A percentile compares a stretch with the other conserved stretches of the same genome.
Conservation (phyloP, 306 rosid species). For the Corylus americana region DNA sequence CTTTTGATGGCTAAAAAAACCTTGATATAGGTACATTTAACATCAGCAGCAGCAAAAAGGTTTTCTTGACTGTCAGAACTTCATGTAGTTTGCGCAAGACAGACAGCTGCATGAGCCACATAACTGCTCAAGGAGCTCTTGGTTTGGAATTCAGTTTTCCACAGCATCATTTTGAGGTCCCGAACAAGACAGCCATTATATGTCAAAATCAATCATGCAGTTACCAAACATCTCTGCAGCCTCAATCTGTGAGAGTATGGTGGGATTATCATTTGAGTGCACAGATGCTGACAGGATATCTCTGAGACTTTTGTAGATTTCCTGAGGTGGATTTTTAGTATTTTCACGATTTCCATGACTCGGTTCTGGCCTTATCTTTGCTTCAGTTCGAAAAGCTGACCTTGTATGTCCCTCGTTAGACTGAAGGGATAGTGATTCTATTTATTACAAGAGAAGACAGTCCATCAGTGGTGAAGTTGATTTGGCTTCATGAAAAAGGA, state of each 20-base stretch:
- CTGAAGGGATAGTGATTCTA: constrained; percentile 33
- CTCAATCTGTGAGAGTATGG: constrained; percentile 44
- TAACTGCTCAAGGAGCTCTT: not conserved
- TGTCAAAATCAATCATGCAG: constrained; percentile 71
- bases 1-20: not conserved
- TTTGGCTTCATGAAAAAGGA: not conserved
- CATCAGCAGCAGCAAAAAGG: not conserved
- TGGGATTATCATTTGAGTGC: constrained; percentile 27
- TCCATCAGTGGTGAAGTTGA: constrained; percentile 8
- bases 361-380: constrained; percentile 30
- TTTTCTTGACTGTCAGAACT: not conserved
- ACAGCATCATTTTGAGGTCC: constrained; percentile 10
- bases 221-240: constrained; percentile 60
- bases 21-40: not conserved
- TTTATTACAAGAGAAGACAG: constrained; percentile 1
- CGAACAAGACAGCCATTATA: constrained; percentile 27
- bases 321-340: constrained; percentile 33
- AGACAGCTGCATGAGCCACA: not conserved
- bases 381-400: constrained; percentile 31
- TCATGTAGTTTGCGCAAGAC: not conserved
- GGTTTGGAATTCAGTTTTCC: not conserved
- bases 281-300: constrained; percentile 45
- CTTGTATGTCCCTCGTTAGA: constrained; percentile 28
- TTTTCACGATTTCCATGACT: constrained; percentile 26
- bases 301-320: constrained; percentile 45